Evolutionary conservation across 1,139 yeast genomes (phyloP).

Genomic region (Sugiyamaella novakii): DNA sequence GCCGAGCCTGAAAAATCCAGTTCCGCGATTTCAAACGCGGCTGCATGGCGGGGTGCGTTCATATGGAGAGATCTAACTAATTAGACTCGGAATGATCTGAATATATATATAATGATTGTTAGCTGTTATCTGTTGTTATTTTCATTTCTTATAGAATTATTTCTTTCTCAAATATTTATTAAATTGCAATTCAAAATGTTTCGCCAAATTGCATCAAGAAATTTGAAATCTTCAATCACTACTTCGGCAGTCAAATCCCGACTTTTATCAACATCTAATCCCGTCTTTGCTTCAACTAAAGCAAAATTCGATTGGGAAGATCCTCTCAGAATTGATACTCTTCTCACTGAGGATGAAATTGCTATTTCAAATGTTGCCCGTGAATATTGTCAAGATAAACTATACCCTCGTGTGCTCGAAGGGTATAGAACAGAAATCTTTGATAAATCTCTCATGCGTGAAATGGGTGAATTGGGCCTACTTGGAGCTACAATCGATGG

Average conservation of each 20-base stretch:
- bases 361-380: slow-evolving; percentile 46
- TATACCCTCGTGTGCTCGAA: slow-evolving; percentile 47
- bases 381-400: slow-evolving; percentile 45
- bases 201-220: slow-evolving; percentile 3
- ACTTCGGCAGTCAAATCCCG: slow-evolving; percentile 3
- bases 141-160: too few species aligned
- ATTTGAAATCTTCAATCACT: neutral
- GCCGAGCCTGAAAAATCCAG: too few species aligned
- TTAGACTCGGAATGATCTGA: too few species aligned
- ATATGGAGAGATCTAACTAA: too few species aligned
- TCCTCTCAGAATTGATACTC: slow-evolving; percentile 43
- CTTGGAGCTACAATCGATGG: slow-evolving; percentile 49
- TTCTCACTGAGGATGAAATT: slow-evolving; percentile 46
- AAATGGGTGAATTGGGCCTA: slow-evolving; percentile 49
- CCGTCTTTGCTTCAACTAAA: slow-evolving; percentile 15
- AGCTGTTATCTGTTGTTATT: too few species aligned
- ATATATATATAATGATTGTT: too few species aligned
- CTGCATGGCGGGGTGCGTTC: too few species aligned
- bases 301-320: slow-evolving; percentile 44
- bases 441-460: slow-evolving; percentile 43
- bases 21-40: too few species aligned
- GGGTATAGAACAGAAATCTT: slow-evolving; percentile 47
- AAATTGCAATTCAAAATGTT: slow-evolving; percentile 11
- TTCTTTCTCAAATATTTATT: too few species aligned
- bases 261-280: slow-evolving; percentile 6